Base-by-base conservation (phyloP, 768 basidiomycete genomes). In the Lyophyllum atratum region DNA sequence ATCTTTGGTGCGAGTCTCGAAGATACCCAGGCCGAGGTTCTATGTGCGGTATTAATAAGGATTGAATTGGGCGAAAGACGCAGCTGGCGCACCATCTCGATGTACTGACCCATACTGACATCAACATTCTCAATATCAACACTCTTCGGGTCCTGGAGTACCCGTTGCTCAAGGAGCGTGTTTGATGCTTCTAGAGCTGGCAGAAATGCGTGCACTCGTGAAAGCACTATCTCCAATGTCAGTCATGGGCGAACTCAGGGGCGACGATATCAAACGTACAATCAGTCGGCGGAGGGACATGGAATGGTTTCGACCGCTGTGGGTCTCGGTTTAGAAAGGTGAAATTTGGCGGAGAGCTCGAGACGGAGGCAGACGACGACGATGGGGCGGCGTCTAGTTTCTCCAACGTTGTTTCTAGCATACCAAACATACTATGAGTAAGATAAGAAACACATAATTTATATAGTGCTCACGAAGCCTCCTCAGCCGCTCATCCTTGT, bases 181-280 rank as follows among this genome's bases (percentile, higher is more conserved):
- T 90, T 91, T 6, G 89, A 86, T 14, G 84, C 85, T 48, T 85
- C 80, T n/a, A 91, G 73, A 59, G 84, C 75, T 2, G 89, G 87
- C 5, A 91, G 79, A 65, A 91, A 90, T 0, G 83, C 80, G 66
- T 84, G 81, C 29, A 40, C 17, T 15, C 39, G 39, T 5, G 39
- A n/a, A 6, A 40, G n/a, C 39, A 40, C 39, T 40, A 19, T 40
- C 39, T n/a, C 37, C 17, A 15, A 5, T 4, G n/a, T 40, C 39
- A 40, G 2, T 15, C 17, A 40, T n/a, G n/a, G 4, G 10, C 34
- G 17, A 40, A 40, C 7, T 40, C 39, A 40, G 39, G 17, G 5
- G 39, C 10, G 17, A n/a, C 39, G 39, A 40, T 6, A 19, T 6
- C 10, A 19, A 19, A 40, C 39, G 39, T 15, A 40, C 39, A 10